Evolutionary conservation across 306 rosid genomes (phyloP), one percentile per base, ranked within the genome.

Genomic region (Urtica urens): DNA sequence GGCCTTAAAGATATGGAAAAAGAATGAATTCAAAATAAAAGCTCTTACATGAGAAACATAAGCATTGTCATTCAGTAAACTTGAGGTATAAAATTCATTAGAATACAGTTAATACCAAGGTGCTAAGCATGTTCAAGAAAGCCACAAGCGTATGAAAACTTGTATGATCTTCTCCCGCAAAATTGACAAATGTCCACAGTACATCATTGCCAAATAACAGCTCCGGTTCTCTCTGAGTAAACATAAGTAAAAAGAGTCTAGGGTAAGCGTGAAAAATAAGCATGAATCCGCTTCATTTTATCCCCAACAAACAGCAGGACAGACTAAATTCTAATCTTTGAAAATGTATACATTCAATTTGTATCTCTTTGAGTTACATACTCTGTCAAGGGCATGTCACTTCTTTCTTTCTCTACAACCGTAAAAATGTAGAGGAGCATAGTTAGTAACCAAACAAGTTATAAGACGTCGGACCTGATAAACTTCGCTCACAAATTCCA

Each of bases 161-260:
- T 17, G 94, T 78, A 60, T 84, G 97, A 67, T 90, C 97, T 70
- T 90, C 97, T 42, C 97, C 97, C 66, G 97, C 87, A 72, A 90
- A 90, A 60, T 78, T 90, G 56, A 80, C 97, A 79, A 90, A 90
- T 39, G 95, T 90, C 97, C 97, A 90, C 68, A 90, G 63, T 33
- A 77, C 93, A 57, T 90, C 95, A 55, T 90, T 90, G 51, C 93
- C 95, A 24, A 78, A 74, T 65, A 84, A 71, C 47, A 90, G 90
- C 73, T 90, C 97, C 13, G 92, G 97, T 67, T 90, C 97, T 72
- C 76, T 84, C 97, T 90, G 81, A 71, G 23, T 37, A 14, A 38
- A 51, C 53, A 42, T 65, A 20, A 7, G 24, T 47, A 27, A 2
- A 31, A 16, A n/a, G 28, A 58, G 28, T 51, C 19, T 23, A 22